Evolutionary conservation across 139 green algal genomes (phyloP), one percentile per base, ranked within the genome.

Genomic region (Edaphochlamys debaryana): DNA sequence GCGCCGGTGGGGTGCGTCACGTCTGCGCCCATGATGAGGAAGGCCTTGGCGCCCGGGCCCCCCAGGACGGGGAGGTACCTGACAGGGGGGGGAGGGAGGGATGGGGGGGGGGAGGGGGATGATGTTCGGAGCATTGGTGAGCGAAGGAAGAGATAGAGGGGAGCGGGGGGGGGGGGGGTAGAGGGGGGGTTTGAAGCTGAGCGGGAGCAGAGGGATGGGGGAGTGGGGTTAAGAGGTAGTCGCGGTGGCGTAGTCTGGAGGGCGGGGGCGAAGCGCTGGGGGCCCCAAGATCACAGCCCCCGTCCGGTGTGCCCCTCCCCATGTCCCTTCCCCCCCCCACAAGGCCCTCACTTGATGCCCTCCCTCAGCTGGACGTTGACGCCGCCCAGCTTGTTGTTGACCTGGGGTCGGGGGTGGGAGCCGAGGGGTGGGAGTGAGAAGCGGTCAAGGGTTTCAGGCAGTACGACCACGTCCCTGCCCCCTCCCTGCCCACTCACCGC

Each of bases 301-400:
- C n/a, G n/a, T n/a, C n/a, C n/a, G n/a, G 20, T 30, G 17, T 20
- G 17, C 52, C 17, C 30, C 58, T 36, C 58, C n/a, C 30, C n/a
- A 38, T 22, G 4, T 30, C n/a, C 64, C 64, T 45, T 29, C 37
- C 64, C 34, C 64, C 37, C 64, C 64, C 64, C 29, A 34, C 62
- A 15, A 4, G 30, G 8, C 13, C 15, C 75, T 25, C 41, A 82
- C 75, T 11, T 63, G 22, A 76, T 34, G 3, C 78, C 78, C 29
- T 45, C 34, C 30, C 45, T 58, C 36, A 94, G 72, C 36, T 38
- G 56, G 29, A 91, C 85, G 76, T 96, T 95, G 77, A 90, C 84
- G 45, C 94, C 94, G 40, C 92, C 92, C 85, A 97, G 88, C 91
- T 97, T 97, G 80, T 89, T 87, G 78, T 97, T 97, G 54, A 97